phyloP scores from a whole-genome alignment of 495 filamentous ascomycete genomes.

The Geopyxis carbonaria region DNA sequence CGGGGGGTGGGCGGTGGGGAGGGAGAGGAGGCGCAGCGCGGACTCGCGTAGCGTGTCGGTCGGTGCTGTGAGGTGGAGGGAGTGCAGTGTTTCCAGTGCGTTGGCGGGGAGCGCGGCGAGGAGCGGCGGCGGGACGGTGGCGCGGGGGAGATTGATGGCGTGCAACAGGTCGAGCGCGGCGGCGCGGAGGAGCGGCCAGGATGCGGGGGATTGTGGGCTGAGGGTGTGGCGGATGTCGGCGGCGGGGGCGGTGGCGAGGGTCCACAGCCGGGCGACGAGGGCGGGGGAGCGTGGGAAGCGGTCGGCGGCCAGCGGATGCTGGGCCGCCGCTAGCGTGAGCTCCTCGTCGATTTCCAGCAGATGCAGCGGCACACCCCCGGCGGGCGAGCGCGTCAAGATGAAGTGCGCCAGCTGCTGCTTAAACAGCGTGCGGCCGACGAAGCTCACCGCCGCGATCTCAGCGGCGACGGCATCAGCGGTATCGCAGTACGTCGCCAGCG shows the following conservation, averaged over 20 bases:
- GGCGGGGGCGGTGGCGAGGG: neutral
- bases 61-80: neutral
- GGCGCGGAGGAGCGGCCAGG: conserved; percentile 17
- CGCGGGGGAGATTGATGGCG: neutral
- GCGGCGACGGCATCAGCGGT: neutral
- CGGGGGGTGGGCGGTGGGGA: neutral
- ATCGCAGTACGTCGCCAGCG: neutral
- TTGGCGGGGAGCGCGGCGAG: neutral
- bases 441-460: conserved; percentile 5
- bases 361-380: conserved; percentile 4
- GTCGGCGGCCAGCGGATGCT: neutral
- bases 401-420: conserved; percentile 12
- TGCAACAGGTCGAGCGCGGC: conserved; percentile 10
- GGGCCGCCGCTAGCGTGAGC: conserved; percentile 2
- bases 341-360: conserved; percentile 11
- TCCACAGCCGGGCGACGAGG: conserved; percentile 1
- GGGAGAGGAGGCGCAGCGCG: neutral
- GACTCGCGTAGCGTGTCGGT: neutral
- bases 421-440: conserved; percentile 15
- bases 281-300: neutral
- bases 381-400: conserved; percentile 4
- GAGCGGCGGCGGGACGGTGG: neutral
- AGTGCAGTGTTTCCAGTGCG: neutral
- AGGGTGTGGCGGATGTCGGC: neutral
- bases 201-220: neutral